Evolutionary conservation across 2,329 filamentous ascomycete species (phyloP), one percentile per base, ranked within the genome.

Genomic region (Curvularia sp.): DNA sequence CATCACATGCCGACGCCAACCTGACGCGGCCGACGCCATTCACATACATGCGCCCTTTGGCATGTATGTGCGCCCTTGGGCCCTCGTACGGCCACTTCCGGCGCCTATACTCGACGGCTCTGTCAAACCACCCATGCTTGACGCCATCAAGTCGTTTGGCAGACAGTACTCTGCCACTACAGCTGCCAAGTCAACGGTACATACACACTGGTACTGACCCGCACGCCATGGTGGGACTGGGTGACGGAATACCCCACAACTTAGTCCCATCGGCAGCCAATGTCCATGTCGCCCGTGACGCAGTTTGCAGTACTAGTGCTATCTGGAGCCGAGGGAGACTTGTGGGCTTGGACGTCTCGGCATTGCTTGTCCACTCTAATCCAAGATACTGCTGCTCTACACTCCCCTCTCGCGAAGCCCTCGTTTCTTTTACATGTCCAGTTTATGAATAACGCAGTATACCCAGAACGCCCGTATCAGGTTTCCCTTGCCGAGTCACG

Each of bases 221-320:
- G 28, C 23, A 49, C 34, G 47, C 47, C 47, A 49, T n/a, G 32
- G 53, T 56, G 30, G 53, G 48, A 52, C 53, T 21, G 38, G 13
- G 25, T 30, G 15, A 30, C 39, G 42, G 41, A 49, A 45, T 38
- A 49, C 53, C 53, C 53, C 53, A 56, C 53, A 39, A 28, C 48
- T 45, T 56, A 45, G 30, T 15, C 47, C 53, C 34, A 52, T 52
- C 32, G 23, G 15, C 23, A 32, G 19, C 49, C 41, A 18, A 28
- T 41, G 36, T 53, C 42, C 43, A 57, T 34, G 21, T 27, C n/a
- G 23, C 54, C 49, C 53, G 54, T 47, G 30, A 57, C 49, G 34
- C 12, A 27, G 42, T 49, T 25, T 12, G 36, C 32, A 53, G 27
- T 53, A 32, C 49, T 38, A 53, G 46, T n/a, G 32, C 32, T n/a